Base-by-base conservation (phyloP, 352 stramenopile species). In the Phytophthora citrophthora region DNA sequence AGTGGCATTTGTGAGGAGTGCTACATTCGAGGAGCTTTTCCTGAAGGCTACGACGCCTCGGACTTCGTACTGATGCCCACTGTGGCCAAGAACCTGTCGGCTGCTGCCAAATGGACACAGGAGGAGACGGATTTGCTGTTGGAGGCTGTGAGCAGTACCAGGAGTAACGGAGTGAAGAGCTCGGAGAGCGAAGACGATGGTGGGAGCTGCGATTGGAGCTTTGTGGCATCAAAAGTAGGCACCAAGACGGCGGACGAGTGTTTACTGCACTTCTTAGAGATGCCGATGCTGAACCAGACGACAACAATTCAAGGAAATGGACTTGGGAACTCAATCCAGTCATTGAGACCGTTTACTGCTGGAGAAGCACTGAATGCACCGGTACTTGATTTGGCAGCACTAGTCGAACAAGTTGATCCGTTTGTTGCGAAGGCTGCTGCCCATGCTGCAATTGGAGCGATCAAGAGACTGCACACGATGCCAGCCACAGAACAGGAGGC, bases 191-290 rank as follows among this genome's bases (percentile, higher is more conserved):
- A 72, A 1, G 51, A 70, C 0, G 59, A 77, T 16, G 59, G 77
- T 15, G 68, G 83, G 5, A 78, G 61, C 34, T 89, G 82, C 54
- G 84, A 95, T 62, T 95, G 86, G 86, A 91, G 92, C 54, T 73
- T 79, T 39, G 78, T 95, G 27, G 83, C 83, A 2, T 72, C 68
- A n/a, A 87, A 86, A 40, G 76, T 95, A 7, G 70, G 73, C 39
- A 81, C 69, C 8, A 93, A 92, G 66, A 86, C 77, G 13, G 77
- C 84, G 3, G 76, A 92, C n/a, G 81, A 92, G 46, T 95, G 84
- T 48, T 63, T 95, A 55, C 53, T 91, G 46, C 84, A 89, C 32
- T 95, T 95, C 66, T 72, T 95, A 9, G 76, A 91, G 65, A 56
- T 91, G 49, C 81, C 84, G 9, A 64, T 95, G 47, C 61, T 91